Evolutionary conservation across 177 flowering plant genomes (phyloP).

Genomic region (Tripterygium wilfordii): DNA sequence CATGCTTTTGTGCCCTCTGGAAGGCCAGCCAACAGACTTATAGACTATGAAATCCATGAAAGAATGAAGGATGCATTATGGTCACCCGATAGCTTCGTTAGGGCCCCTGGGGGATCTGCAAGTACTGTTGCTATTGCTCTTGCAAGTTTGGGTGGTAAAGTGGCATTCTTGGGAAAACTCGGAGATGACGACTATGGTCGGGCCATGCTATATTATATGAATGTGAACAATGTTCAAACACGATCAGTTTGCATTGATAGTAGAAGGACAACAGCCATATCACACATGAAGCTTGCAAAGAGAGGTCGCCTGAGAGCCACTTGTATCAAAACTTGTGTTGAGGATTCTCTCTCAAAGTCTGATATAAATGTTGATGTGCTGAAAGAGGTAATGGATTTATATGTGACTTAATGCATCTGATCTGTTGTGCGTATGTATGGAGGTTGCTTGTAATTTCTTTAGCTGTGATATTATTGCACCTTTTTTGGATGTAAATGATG

Average conservation of each 20-base stretch:
- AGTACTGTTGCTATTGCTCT: conserved; percentile 75
- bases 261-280: conserved; percentile 47
- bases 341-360: conserved; percentile 69
- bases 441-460: too few species aligned
- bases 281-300: conserved; percentile 69
- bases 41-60: conserved; percentile 64
- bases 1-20: conserved; percentile 76
- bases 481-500: too few species aligned
- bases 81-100: conserved; percentile 56
- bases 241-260: conserved; percentile 59
- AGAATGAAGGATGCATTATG: conserved; percentile 55
- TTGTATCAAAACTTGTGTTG: conserved; percentile 61
- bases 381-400: conserved; percentile 62
- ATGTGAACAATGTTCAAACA: conserved; percentile 68
- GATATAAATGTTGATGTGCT: conserved; percentile 89
- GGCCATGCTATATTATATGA: conserved; percentile 56
- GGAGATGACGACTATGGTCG: conserved; percentile 83
- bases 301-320: conserved; percentile 60
- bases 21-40: conserved; percentile 64
- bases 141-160: conserved; percentile 76
- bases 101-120: conserved; percentile 78
- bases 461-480: too few species aligned
- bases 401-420: too few species aligned
- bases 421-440: too few species aligned
- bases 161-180: conserved; percentile 92